Base-by-base conservation (phyloP, 768 basidiomycete genomes). In the Gloeostereum incarnatum region DNA sequence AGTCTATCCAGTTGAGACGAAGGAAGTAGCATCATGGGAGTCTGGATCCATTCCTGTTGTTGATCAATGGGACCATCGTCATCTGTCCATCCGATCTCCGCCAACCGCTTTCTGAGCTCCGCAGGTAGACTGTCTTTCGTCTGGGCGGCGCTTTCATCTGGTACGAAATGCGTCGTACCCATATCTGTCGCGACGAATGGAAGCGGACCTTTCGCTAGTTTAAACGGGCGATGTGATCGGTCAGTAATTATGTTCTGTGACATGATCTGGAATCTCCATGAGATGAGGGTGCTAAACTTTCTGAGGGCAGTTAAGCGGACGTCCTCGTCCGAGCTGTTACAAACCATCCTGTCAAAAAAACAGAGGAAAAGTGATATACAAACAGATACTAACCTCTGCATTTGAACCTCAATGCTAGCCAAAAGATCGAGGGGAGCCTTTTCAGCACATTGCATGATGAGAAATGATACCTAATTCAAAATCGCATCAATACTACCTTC, bases 161-260 rank as follows among this genome's bases (percentile, higher is more conserved):
- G 65, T 2, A 80, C 62, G 46, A 74, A 84, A 7, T 62, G 54
- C 41, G 60, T 71, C 1, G 78, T 75, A 1, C 85, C 85, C 31
- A 86, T 77, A 46, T 87, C 83, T 0, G 81, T 82, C 0, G 82
- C 71, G 9, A 85, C 70, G 47, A 86, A 89, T 1, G 78, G 62
- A n/a, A 87, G 65, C 1, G 78, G 78, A 6, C 67, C 71, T n/a
- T 80, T 68, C n/a, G 77, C 69, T 13, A 78, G 53, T 48, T 75
- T 82, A 60, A 89, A 87, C 0, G 82, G 77, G 17, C 81, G 71
- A 46, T 75, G 75, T 0, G 59, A 58, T 29, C 76, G 70, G 51
- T 86, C 82, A 3, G 65, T 53, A 17, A 85, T 57, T 31, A 76
- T 68, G 26, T 66, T 68, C 49, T 81, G 81, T 3, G 75, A 70